A percentile compares a stretch with the other conserved stretches of the same genome.
phyloP scores from a whole-genome alignment of 192 early-diverging fungal genomes.

The Chytriomyces hyalinus region DNA sequence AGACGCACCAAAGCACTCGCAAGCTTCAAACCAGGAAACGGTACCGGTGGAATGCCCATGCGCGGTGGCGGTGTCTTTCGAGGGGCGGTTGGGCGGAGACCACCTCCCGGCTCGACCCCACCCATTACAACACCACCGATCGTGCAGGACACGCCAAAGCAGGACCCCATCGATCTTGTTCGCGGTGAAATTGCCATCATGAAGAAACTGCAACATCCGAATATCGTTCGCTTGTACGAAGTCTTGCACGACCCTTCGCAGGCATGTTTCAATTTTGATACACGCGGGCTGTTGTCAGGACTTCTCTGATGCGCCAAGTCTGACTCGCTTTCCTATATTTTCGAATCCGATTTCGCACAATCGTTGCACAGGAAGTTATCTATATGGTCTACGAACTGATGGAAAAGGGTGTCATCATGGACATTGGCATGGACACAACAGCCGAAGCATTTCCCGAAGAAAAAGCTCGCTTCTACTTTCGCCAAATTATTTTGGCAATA shows the following conservation, averaged over 20 bases:
- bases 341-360: conserved; percentile 1
- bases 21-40: conserved; percentile 53
- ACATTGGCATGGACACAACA: conserved; percentile 61
- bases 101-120: conserved; percentile 43
- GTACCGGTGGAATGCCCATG: conserved; percentile 47
- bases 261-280: conserved; percentile 73
- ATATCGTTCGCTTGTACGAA: conserved; percentile 88
- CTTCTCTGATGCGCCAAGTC: background rate
- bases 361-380: conserved; percentile 49
- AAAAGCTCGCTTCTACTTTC: conserved; percentile 75
- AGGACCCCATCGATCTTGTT: conserved; percentile 85
- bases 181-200: conserved; percentile 89
- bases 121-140: conserved; percentile 18
- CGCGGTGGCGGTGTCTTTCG: conserved; percentile 47
- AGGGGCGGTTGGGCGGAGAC: conserved; percentile 51
- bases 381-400: conserved; percentile 87
- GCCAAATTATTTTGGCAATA: conserved; percentile 87
- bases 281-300: background rate
- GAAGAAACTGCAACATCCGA: conserved; percentile 89
- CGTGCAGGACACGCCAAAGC: background rate
- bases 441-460: conserved; percentile 60
- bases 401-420: conserved; percentile 82
- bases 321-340: background rate
- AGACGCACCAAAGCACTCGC: conserved; percentile 66
- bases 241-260: conserved; percentile 89